Percentiles rank a stretch among this genome's conserved stretches.
phyloP scores from a whole-genome alignment of 2,329 filamentous ascomycete species.

The Fusarium clavum region DNA sequence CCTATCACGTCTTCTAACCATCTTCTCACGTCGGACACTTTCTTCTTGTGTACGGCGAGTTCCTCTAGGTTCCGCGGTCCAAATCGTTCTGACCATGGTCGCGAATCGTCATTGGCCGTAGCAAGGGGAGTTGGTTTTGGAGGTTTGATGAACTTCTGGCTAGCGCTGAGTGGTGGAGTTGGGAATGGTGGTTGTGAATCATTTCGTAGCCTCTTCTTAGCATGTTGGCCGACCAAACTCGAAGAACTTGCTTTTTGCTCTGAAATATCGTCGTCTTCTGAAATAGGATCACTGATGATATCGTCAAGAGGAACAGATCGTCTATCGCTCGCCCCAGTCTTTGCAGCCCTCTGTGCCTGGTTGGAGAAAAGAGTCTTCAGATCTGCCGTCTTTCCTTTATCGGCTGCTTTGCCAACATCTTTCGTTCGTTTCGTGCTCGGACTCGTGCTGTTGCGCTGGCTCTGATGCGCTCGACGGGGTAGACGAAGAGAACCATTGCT shows the following conservation, averaged over 20 bases:
- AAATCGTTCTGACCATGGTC: conserved; percentile 91
- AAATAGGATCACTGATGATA: conserved; percentile 67
- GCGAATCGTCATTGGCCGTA: conserved; percentile 64
- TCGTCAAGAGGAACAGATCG: conserved; percentile 56
- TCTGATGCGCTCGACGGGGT: conserved; percentile 44
- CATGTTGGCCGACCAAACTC: conserved; percentile 68
- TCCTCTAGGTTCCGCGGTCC: conserved; percentile 81
- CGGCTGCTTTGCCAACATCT: conserved; percentile 55
- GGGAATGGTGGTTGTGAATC: conserved; percentile 41
- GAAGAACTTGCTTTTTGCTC: conserved; percentile 62
- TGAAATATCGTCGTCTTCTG: conserved; percentile 69
- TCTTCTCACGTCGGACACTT: conserved; percentile 83
- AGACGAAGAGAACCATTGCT: conserved; percentile 39
- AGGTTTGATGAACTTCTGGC: conserved; percentile 65
- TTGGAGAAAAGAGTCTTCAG: conserved; percentile 71
- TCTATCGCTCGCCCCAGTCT: conserved; percentile 47
- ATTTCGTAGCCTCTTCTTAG: conserved; percentile 64
- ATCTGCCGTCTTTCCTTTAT: conserved; percentile 67
- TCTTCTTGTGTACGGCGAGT: conserved; percentile 93
- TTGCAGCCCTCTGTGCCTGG: conserved; percentile 64
- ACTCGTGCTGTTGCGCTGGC: conserved; percentile 48
- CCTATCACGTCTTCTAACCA: conserved; percentile 83
- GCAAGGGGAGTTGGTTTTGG: conserved; percentile 47
- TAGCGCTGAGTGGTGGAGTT: conserved; percentile 50
- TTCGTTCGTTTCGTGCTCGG: conserved; percentile 56